A percentile compares a stretch with the other conserved stretches of the same genome.
phyloP scores from a whole-genome alignment of 495 filamentous ascomycete genomes.

The Aspergillus conjunctus region DNA sequence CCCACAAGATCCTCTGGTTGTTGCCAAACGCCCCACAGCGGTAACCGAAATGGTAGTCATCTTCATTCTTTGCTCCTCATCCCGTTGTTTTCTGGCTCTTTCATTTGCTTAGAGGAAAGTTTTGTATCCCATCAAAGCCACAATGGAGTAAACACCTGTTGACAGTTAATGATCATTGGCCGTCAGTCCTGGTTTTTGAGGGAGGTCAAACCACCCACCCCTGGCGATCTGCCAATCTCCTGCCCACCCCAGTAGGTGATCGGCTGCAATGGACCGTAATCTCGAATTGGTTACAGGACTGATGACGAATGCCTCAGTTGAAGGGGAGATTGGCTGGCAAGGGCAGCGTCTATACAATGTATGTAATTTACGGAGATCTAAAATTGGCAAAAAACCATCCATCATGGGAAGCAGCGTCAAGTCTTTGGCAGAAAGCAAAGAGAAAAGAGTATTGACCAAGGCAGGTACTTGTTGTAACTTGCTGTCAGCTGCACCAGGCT shows the following conservation, averaged over 20 bases:
- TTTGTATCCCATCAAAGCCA: not conserved
- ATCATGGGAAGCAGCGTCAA: no score
- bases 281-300: slow-evolving; percentile 16
- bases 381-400: no score
- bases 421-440: not conserved
- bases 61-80: slow-evolving; percentile 14
- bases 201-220: slow-evolving; percentile 9
- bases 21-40: slow-evolving; percentile 29
- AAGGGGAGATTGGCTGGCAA: slow-evolving; percentile 8
- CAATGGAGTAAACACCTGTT: not conserved
- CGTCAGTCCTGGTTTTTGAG: not conserved
- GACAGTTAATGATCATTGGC: slow-evolving; percentile 9
- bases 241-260: slow-evolving; percentile 14
- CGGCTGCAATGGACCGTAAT: slow-evolving; percentile 1
- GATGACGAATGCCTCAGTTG: slow-evolving; percentile 21
- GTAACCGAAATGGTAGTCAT: slow-evolving; percentile 26
- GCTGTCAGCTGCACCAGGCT: not conserved
- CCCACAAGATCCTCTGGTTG: slow-evolving; percentile 25
- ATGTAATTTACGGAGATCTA: slow-evolving; percentile 1
- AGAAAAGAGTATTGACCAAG: not conserved
- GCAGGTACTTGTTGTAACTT: no score
- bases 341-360: not conserved
- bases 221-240: slow-evolving; percentile 16
- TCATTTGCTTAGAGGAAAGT: slow-evolving; percentile 8
- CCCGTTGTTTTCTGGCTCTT: not conserved